Percentiles rank a stretch among this genome's conserved stretches.
Conservation (phyloP, 2,329 filamentous ascomycete genomes). For the Alternaria ethzedia region DNA sequence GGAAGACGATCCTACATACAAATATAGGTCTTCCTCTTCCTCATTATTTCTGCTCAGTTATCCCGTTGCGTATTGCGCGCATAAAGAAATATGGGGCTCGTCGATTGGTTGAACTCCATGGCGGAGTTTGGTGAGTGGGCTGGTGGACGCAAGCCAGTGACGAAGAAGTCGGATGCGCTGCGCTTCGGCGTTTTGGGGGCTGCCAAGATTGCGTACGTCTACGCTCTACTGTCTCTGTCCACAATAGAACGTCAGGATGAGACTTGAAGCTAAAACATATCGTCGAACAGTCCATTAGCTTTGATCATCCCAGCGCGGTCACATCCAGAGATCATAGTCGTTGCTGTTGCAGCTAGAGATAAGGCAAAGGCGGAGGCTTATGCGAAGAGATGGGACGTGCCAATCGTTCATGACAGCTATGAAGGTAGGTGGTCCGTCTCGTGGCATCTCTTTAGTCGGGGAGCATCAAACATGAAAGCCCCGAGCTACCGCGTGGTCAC, state of each 20-base stretch:
- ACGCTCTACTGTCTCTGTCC: neutral
- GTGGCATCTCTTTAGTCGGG: neutral
- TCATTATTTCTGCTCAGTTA: neutral
- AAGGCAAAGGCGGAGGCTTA: constrained; percentile 55
- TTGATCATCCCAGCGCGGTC: constrained; percentile 59
- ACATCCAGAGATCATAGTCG: constrained; percentile 62
- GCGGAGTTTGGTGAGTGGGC: constrained; percentile 15
- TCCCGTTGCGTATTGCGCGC: neutral
- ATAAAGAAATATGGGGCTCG: neutral
- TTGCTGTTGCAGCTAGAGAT: constrained; percentile 61
- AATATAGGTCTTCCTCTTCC: neutral
- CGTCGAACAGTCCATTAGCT: constrained; percentile 45
- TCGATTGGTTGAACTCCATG: constrained; percentile 11
- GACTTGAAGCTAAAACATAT: neutral
- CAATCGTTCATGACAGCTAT: constrained; percentile 58
- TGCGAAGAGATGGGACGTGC: constrained; percentile 60
- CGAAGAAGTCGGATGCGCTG: constrained; percentile 32
- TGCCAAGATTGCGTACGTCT: constrained; percentile 41
- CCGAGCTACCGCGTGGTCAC: neutral
- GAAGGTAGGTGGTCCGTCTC: constrained; percentile 47
- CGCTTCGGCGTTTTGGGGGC: constrained; percentile 47
- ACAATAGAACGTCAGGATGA: neutral
- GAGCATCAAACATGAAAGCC: neutral
- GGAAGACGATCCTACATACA: neutral
- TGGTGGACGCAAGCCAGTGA: constrained; percentile 4